phyloP scores from a whole-genome alignment of 2,329 filamentous ascomycete genomes.

The Epichloe sibirici region DNA sequence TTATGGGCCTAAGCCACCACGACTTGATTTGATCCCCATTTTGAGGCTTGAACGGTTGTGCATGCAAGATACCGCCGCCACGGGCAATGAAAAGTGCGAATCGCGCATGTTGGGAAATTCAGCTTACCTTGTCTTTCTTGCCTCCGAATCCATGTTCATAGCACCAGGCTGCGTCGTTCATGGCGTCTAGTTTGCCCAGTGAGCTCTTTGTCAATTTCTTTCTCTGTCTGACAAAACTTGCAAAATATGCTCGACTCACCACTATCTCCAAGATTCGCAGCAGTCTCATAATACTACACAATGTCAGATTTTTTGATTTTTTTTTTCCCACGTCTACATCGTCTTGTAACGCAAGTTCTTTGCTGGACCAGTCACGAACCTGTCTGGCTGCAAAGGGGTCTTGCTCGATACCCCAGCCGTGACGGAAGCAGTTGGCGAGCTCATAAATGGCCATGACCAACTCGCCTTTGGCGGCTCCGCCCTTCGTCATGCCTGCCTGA shows the following conservation, averaged over 20 bases:
- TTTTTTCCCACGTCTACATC: neutral
- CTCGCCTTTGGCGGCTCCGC: conserved; percentile 90
- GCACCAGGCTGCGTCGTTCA: conserved; percentile 96
- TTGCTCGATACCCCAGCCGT: conserved; percentile 84
- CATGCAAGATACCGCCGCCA: neutral
- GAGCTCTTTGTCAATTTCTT: neutral
- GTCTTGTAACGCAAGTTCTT: conserved; percentile 13
- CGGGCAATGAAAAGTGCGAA: neutral
- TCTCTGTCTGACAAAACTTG: neutral
- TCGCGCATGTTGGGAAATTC: neutral
- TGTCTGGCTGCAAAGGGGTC: conserved; percentile 75
- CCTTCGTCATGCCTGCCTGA: conserved; percentile 78
- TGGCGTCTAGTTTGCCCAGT: conserved; percentile 52
- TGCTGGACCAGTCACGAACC: conserved; percentile 26
- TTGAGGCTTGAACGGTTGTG: neutral
- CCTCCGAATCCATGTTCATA: conserved; percentile 94
- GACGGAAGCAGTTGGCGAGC: conserved; percentile 80
- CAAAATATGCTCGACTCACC: conserved; percentile 31
- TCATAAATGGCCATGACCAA: conserved; percentile 94
- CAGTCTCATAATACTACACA: conserved; percentile 85
- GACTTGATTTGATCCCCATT: neutral
- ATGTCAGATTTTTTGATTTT: conserved; percentile 17
- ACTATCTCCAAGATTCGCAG: conserved; percentile 88
- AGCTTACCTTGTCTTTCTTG: conserved; percentile 92
- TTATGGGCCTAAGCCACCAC: neutral